phyloP scores from a whole-genome alignment of 805 yeast genomes.

The Candida morakotiae region DNA sequence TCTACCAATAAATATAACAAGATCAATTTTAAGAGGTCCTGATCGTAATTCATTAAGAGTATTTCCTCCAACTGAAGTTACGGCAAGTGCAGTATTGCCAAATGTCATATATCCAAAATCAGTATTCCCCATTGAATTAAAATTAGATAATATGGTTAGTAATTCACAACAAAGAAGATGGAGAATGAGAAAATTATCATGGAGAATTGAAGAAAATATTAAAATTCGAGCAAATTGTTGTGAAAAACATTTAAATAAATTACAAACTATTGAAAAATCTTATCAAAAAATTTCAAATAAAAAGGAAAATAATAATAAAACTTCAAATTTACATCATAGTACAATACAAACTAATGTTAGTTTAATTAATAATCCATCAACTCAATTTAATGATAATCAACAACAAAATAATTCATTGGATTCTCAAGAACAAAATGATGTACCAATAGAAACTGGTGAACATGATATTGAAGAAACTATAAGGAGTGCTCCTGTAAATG shows the following conservation, averaged over 20 bases:
- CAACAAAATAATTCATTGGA: constrained; percentile 5
- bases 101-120: constrained; percentile 87
- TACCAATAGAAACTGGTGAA: constrained; percentile 8
- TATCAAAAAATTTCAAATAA: constrained; percentile 15
- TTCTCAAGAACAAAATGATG: constrained; percentile 8
- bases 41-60: constrained; percentile 85
- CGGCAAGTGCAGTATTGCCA: constrained; percentile 84
- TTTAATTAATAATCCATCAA: constrained; percentile 4
- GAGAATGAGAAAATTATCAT: constrained; percentile 85
- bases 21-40: constrained; percentile 77
- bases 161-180: constrained; percentile 62
- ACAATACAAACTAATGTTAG: constrained; percentile 24
- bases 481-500: constrained; percentile 18
- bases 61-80: constrained; percentile 92
- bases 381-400: background rate
- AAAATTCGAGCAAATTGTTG: constrained; percentile 60
- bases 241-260: constrained; percentile 48
- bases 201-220: constrained; percentile 87
- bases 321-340: constrained; percentile 22
- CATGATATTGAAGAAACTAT: constrained; percentile 15
- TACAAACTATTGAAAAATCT: constrained; percentile 40
- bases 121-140: constrained; percentile 76
- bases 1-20: constrained; percentile 66
- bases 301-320: constrained; percentile 8
- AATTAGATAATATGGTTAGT: constrained; percentile 63